Conservation (phyloP, 177 flowering plant genomes). For the Vitis hybrid region DNA sequence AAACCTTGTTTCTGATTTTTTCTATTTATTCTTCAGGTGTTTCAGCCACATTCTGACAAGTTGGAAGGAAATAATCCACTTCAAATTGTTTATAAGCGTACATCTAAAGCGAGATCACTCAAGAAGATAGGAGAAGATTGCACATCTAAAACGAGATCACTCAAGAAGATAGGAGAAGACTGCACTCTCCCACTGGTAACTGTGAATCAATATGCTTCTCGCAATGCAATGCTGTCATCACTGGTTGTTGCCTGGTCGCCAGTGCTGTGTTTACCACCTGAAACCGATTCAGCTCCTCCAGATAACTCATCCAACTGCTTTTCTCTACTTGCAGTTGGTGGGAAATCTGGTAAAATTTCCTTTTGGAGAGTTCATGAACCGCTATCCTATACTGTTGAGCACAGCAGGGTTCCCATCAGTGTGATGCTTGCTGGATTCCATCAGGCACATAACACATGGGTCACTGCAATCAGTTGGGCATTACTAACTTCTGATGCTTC, state of each 20-base stretch:
- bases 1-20: constrained; percentile 2
- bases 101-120: no score
- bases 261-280: constrained; percentile 36
- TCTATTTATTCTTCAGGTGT: constrained; percentile 13
- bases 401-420: constrained; percentile 20
- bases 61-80: neutral
- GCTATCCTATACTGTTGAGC: constrained; percentile 47
- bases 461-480: constrained; percentile 72
- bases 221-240: constrained; percentile 65
- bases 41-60: constrained; percentile 11
- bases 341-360: constrained; percentile 75
- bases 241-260: constrained; percentile 92
- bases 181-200: constrained; percentile 37
- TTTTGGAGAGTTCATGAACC: constrained; percentile 75
- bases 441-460: constrained; percentile 78
- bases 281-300: constrained; percentile 18
- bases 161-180: constrained; percentile 21
- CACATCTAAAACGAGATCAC: constrained; percentile 18
- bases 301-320: constrained; percentile 31
- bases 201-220: constrained; percentile 75
- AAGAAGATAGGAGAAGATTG: constrained; percentile 5
- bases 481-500: constrained; percentile 36
- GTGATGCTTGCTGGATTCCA: constrained; percentile 48
- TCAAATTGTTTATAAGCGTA: no score
- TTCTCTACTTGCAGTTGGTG: constrained; percentile 83